Base-by-base conservation (phyloP, 1,139 yeast genomes). In the Yamadazyma aaseri region DNA sequence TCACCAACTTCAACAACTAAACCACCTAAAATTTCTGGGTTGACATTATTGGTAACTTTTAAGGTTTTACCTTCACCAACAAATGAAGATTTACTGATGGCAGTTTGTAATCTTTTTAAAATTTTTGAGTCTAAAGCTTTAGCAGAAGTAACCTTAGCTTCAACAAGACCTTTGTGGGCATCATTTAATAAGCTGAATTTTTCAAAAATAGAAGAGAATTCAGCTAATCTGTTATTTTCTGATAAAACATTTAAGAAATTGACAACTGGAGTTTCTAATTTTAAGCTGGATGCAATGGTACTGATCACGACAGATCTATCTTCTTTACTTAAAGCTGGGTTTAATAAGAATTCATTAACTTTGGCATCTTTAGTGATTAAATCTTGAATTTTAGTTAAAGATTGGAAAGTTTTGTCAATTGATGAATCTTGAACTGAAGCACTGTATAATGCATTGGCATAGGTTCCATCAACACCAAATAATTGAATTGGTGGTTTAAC, bases 1-100 rank as follows among this genome's bases (percentile, higher is more conserved):
- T 92, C 98, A 59, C 94, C 97, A 54, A 92, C 90, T 67, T 90
- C 96, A 42, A 92, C 96, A 51, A 94, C 71, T 63, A 92, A 79
- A 55, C 98, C 99, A 58, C 99, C 98, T 60, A 86, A 76, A 57
- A 92, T 86, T 47, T 86, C 95, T 47, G 96, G 87, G 72, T 86
- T 79, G 47, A 92, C 84, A 48, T 73, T 74, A 75, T 89, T 92
- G 51, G 79, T 69, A 53, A 94, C 72, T 73, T 83, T 83, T 64
- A 92, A 79, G 53, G 92, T 80, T 74, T 90, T 85, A 55, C 87
- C 92, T 40, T 73, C 68, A 49, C 96, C 96, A 44, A 90, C 95
- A 56, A 82, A 83, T 48, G 76, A 66, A 30, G 96, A 87, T 63
- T 75, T 79, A 49, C 83, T 65, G 52, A 92, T 78, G 45, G 97